These are phyloP conservation scores for Candida railenensis DNA, from an alignment of 805 yeast genomes.

Conservation along the genomic window DNA sequence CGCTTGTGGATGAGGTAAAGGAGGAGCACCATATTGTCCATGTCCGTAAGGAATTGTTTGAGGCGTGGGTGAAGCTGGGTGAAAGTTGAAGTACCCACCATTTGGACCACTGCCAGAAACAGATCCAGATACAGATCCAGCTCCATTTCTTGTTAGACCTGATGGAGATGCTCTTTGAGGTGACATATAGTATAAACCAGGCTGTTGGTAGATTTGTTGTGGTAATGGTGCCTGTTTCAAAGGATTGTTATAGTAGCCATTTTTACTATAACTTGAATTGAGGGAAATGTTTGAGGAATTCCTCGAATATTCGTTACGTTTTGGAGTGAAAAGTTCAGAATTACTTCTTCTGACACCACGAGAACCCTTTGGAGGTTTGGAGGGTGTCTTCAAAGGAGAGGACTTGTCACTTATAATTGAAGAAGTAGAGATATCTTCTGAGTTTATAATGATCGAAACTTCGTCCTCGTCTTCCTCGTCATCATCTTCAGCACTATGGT, in stretches of 20 bases:
- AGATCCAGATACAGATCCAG: conserved; percentile 10
- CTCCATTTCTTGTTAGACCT: conserved; percentile 7
- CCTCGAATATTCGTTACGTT: conserved; percentile 12
- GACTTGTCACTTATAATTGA: not conserved
- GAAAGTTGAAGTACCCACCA: not conserved
- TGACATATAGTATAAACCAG: conserved; percentile 11
- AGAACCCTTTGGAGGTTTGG: conserved; percentile 3
- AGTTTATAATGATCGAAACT: conserved; percentile 36
- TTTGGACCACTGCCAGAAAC: conserved; percentile 9
- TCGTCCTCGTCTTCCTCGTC: conserved; percentile 37
- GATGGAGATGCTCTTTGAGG: conserved; percentile 6
- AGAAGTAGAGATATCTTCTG: conserved; percentile 22
- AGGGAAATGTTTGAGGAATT: conserved; percentile 20
- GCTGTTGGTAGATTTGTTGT: conserved; percentile 13
- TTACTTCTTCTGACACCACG: conserved; percentile 9
- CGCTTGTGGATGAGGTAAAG: conserved; percentile 4
- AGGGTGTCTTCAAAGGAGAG: not conserved
- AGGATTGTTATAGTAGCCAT: conserved; percentile 2
- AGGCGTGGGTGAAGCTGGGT: not conserved
- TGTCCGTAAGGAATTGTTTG: not conserved
- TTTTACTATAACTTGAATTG: conserved; percentile 11
- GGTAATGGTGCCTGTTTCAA: conserved; percentile 6
- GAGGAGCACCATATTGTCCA: not conserved
- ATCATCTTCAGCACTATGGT: conserved; percentile 13
- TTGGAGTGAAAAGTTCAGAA: conserved; percentile 21